A percentile compares a stretch with the other conserved stretches of the same genome.
Conservation (phyloP, 306 rosid species). For the Carpinus viminea region DNA sequence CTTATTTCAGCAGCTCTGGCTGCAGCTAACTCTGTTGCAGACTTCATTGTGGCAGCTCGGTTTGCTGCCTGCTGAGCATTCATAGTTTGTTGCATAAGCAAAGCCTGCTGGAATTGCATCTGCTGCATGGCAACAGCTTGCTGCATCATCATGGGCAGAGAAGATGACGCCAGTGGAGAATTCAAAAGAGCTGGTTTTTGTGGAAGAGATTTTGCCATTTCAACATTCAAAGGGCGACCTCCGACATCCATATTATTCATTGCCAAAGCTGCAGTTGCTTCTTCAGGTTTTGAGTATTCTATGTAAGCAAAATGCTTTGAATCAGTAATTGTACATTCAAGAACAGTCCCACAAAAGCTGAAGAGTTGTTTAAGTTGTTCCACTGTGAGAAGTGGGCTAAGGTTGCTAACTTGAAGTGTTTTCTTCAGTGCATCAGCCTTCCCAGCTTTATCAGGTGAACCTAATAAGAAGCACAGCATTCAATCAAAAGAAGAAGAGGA, state of each 20-base stretch:
- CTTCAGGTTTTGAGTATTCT: slow-evolving; percentile 92
- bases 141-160: slow-evolving; percentile 98
- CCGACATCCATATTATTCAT: slow-evolving; percentile 96
- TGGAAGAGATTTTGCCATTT: slow-evolving; percentile 97
- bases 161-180: slow-evolving; percentile 73
- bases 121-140: slow-evolving; percentile 99
- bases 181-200: slow-evolving; percentile 53
- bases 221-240: slow-evolving; percentile 97
- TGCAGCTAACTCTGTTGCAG: slow-evolving; percentile 96
- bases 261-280: slow-evolving; percentile 90
- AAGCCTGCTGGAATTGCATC: slow-evolving; percentile 98
- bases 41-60: slow-evolving; percentile 94
- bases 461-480: slow-evolving; percentile 41
- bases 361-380: slow-evolving; percentile 95
- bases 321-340: slow-evolving; percentile 89
- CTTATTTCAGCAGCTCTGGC: slow-evolving; percentile 99
- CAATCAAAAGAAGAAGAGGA: slow-evolving; percentile 20
- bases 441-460: slow-evolving; percentile 72
- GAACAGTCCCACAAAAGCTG: slow-evolving; percentile 95
- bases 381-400: slow-evolving; percentile 93
- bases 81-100: slow-evolving; percentile 93
- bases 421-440: slow-evolving; percentile 76
- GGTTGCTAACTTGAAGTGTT: slow-evolving; percentile 99
- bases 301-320: slow-evolving; percentile 98
- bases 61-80: slow-evolving; percentile 95